Evolutionary conservation across 371 early-diverging fungal species (phyloP).

Genomic region (Circinella minor): DNA sequence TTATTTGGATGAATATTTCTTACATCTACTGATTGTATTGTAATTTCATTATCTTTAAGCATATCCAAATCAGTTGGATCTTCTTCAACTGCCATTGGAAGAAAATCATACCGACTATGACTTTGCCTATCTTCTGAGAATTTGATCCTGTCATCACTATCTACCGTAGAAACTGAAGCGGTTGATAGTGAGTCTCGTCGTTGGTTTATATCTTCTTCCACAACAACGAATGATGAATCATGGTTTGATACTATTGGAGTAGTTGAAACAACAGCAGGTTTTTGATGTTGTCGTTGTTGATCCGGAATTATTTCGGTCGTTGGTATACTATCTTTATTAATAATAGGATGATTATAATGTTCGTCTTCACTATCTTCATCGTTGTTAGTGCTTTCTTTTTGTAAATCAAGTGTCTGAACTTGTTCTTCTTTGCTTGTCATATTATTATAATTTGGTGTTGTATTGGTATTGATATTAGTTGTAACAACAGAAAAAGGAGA

Average conservation of each 20-base stretch:
- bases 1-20: constrained; percentile 41
- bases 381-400: not conserved
- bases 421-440: too few species aligned
- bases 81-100: constrained; percentile 11
- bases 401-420: not conserved
- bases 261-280: not conserved
- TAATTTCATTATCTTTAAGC: constrained; percentile 24
- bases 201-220: not conserved
- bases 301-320: not conserved
- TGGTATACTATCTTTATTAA: too few species aligned
- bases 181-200: constrained; percentile 1
- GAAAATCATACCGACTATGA: constrained; percentile 3
- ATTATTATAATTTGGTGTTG: not conserved
- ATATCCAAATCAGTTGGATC: constrained; percentile 27
- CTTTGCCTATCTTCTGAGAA: constrained; percentile 4
- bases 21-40: constrained; percentile 17
- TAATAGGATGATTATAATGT: too few species aligned
- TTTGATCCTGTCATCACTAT: not conserved
- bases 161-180: not conserved
- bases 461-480: not conserved
- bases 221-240: not conserved
- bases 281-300: not conserved
- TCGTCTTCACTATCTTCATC: too few species aligned
- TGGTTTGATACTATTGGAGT: not conserved
- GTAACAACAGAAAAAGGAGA: not conserved